Evolutionary conservation across 1,284 basidiomycete genomes (phyloP).

Genomic region (Taiwanofungus camphoratus): DNA sequence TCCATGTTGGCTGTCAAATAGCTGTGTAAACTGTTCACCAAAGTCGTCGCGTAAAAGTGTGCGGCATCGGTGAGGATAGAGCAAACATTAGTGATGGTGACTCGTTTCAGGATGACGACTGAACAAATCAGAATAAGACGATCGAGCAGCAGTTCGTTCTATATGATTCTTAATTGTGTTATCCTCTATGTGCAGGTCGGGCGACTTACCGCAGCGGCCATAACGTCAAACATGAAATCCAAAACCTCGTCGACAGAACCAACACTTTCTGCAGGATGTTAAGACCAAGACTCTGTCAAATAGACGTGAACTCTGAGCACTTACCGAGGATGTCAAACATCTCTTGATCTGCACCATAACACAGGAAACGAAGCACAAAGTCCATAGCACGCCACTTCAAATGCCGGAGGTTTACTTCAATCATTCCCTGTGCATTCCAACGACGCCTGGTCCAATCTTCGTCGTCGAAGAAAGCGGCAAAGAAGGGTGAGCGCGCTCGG

Average conservation of each 20-base stretch:
- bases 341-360: slow-evolving; percentile 69
- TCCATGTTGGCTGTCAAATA: slow-evolving; percentile 88
- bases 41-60: slow-evolving; percentile 68
- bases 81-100: slow-evolving; percentile 76
- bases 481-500: slow-evolving; percentile 81
- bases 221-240: slow-evolving; percentile 85
- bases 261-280: slow-evolving; percentile 47
- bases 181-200: background rate
- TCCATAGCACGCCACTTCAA: slow-evolving; percentile 71
- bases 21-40: slow-evolving; percentile 71
- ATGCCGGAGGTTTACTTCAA: slow-evolving; percentile 72
- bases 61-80: slow-evolving; percentile 81
- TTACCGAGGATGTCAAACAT: slow-evolving; percentile 72
- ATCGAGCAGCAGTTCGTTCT: slow-evolving; percentile 89
- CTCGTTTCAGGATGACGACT: slow-evolving; percentile 60
- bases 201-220: slow-evolving; percentile 71
- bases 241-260: slow-evolving; percentile 72
- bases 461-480: slow-evolving; percentile 82
- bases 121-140: slow-evolving; percentile 85
- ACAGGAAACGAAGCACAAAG: slow-evolving; percentile 77
- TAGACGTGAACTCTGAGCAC: too few relatives aligned
- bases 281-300: slow-evolving; percentile 3
- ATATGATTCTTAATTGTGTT: slow-evolving; percentile 3
- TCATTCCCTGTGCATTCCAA: slow-evolving; percentile 47
- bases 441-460: slow-evolving; percentile 74